phyloP scores from a whole-genome alignment of 371 early-diverging fungal species.

The Syncephalastrum contaminatum region DNA sequence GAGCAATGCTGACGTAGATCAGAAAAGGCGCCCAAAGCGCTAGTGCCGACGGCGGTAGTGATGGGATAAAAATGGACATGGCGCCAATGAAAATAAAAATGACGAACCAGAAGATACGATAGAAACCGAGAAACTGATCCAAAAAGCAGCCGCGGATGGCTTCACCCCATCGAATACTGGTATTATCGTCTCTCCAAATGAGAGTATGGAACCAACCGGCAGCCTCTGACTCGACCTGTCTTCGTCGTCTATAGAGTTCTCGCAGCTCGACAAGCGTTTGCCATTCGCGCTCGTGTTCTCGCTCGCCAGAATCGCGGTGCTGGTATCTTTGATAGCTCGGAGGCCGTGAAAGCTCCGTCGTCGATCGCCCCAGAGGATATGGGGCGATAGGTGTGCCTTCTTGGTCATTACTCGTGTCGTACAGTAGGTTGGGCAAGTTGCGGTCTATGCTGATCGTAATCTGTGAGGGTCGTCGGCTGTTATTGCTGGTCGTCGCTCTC shows the following conservation, averaged over 20 bases:
- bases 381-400: too few species aligned
- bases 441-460: too few species aligned
- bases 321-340: conserved; percentile 1
- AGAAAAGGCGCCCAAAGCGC: conserved; percentile 5
- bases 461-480: too few species aligned
- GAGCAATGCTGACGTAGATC: background rate
- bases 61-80: conserved; percentile 4
- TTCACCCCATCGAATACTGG: background rate
- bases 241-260: background rate
- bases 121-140: conserved; percentile 4
- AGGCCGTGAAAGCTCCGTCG: background rate
- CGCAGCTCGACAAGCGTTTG: background rate
- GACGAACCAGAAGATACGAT: conserved; percentile 6
- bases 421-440: too few species aligned
- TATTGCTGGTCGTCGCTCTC: too few species aligned
- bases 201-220: background rate
- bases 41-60: background rate
- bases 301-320: background rate
- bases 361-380: too few species aligned
- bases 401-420: too few species aligned
- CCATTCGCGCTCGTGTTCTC: conserved; percentile 5
- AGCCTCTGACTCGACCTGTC: background rate
- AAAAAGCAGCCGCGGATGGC: background rate
- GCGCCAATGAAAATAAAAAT: conserved; percentile 4
- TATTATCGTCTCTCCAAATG: background rate